phyloP scores from a whole-genome alignment of 2,329 filamentous ascomycete species.

The Pseudogymnoascus sp. region DNA sequence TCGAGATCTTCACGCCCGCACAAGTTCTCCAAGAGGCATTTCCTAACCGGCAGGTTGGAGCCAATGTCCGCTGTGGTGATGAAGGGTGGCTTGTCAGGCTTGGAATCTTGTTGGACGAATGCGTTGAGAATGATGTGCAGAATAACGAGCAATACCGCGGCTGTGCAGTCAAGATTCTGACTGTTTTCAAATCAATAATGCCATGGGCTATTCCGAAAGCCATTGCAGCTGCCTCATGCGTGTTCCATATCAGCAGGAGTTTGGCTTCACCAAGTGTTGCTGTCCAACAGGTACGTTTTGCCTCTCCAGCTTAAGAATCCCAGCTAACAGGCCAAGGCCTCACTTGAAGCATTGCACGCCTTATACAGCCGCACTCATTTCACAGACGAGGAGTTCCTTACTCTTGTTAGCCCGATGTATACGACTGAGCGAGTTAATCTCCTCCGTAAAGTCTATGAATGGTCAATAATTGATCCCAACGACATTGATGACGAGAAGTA shows the following conservation, averaged over 20 bases:
- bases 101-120: constrained; percentile 65
- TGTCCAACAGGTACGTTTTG: constrained; percentile 60
- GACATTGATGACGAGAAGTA: constrained; percentile 91
- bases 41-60: constrained; percentile 57
- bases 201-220: constrained; percentile 84
- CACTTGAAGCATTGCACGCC: constrained; percentile 75
- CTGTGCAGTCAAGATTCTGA: constrained; percentile 69
- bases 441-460: constrained; percentile 67
- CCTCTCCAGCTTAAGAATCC: not conserved
- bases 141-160: constrained; percentile 59
- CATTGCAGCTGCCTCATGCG: constrained; percentile 62
- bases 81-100: constrained; percentile 85
- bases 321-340: constrained; percentile 44
- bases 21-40: constrained; percentile 68
- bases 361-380: constrained; percentile 71
- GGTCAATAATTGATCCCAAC: constrained; percentile 70
- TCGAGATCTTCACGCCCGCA: constrained; percentile 86
- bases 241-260: constrained; percentile 63
- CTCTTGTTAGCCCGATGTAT: constrained; percentile 74
- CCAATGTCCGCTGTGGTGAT: constrained; percentile 63
- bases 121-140: constrained; percentile 58
- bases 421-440: constrained; percentile 62
- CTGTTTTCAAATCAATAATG: constrained; percentile 70
- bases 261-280: constrained; percentile 63
- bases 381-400: constrained; percentile 68